A percentile compares a stretch with the other conserved stretches of the same genome.
Evolutionary conservation across 805 yeast genomes (phyloP).

Genomic region (Suhomyces sp.): DNA sequence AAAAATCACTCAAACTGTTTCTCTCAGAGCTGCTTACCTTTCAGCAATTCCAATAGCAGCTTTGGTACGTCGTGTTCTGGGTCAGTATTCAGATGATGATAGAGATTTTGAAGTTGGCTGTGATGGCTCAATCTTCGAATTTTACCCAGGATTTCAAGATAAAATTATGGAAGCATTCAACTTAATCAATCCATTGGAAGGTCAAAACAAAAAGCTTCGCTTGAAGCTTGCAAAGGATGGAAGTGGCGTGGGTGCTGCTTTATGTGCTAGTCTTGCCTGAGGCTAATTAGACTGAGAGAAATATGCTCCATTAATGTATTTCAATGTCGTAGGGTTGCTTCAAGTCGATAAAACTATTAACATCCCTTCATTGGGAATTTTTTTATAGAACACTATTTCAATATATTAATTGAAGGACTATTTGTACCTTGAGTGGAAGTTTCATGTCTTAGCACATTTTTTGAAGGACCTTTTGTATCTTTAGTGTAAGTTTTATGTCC

Average conservation of each 20-base stretch:
- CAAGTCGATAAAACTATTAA: not conserved
- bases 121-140: conserved; percentile 93
- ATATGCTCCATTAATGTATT: not conserved
- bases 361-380: not conserved
- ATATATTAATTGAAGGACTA: not conserved
- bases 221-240: conserved; percentile 90
- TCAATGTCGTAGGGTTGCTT: not conserved
- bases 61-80: conserved; percentile 66
- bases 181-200: conserved; percentile 66
- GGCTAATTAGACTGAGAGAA: not conserved
- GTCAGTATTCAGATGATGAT: conserved; percentile 44
- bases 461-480: not conserved
- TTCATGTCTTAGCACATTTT: not conserved
- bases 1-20: conserved; percentile 69
- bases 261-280: conserved; percentile 60
- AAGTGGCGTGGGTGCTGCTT: conserved; percentile 95
- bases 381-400: not conserved
- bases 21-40: conserved; percentile 85
- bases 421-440: not conserved
- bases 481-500: not conserved
- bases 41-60: conserved; percentile 91
- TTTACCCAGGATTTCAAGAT: conserved; percentile 85
- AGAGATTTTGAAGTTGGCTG: conserved; percentile 89
- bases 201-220: conserved; percentile 70
- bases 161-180: conserved; percentile 77